Percentiles rank a stretch among this genome's conserved stretches.
Evolutionary conservation across 805 yeast genomes (phyloP).

Genomic region (Zygosaccharomyces bisporus): DNA sequence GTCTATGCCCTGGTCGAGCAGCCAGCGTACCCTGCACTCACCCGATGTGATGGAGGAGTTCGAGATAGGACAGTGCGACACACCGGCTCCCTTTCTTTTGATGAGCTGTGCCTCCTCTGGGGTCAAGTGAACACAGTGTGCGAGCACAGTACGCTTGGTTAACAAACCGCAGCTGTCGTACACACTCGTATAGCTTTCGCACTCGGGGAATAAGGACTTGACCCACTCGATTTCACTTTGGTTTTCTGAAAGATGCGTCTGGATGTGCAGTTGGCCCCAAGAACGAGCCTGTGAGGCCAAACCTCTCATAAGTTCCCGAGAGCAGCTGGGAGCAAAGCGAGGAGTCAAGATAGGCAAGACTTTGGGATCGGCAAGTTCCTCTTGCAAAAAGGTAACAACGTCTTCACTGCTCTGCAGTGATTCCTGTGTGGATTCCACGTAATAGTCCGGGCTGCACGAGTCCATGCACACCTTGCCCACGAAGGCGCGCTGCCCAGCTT

Average conservation of each 20-base stretch:
- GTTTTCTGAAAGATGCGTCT: slow-evolving; percentile 90
- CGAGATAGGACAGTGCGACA: slow-evolving; percentile 91
- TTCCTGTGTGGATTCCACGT: slow-evolving; percentile 54
- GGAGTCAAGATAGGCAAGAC: slow-evolving; percentile 84
- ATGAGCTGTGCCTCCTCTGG: slow-evolving; percentile 61
- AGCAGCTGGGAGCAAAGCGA: slow-evolving; percentile 87
- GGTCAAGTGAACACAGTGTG: slow-evolving; percentile 80
- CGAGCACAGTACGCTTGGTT: slow-evolving; percentile 66
- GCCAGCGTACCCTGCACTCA: slow-evolving; percentile 74
- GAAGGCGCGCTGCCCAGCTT: slow-evolving; percentile 78
- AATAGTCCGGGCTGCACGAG: slow-evolving; percentile 69
- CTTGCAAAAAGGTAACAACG: slow-evolving; percentile 54
- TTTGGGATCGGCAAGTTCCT: slow-evolving; percentile 49
- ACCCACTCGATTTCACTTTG: slow-evolving; percentile 72
- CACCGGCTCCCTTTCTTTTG: slow-evolving; percentile 55
- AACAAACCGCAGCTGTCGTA: slow-evolving; percentile 63
- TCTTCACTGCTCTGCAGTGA: slow-evolving; percentile 51
- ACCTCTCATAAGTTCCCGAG: slow-evolving; percentile 55
- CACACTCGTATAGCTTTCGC: slow-evolving; percentile 66
- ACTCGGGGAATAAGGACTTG: slow-evolving; percentile 64
- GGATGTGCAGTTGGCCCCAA: slow-evolving; percentile 54
- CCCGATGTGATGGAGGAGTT: slow-evolving; percentile 88
- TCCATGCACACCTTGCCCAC: slow-evolving; percentile 96
- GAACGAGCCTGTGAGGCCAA: slow-evolving; percentile 56
- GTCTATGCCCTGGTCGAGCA: slow-evolving; percentile 60